Conservation (phyloP, 495 filamentous ascomycete genomes). For the Penicillium waksmanii region DNA sequence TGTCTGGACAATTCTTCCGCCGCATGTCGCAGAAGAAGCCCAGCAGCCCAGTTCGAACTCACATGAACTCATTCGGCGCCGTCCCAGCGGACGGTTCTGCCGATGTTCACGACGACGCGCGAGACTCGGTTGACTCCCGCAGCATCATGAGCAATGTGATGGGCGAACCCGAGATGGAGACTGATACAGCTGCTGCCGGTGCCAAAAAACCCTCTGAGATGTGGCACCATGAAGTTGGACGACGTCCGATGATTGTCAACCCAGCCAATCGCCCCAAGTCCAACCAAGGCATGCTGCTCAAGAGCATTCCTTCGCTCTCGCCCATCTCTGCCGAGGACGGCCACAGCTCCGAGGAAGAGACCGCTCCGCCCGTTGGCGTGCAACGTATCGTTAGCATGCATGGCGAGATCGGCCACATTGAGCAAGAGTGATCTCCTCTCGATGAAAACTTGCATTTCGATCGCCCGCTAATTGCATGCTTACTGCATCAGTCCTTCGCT, state of each 20-base stretch:
- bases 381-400: slow-evolving; percentile 69
- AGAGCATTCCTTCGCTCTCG: slow-evolving; percentile 53
- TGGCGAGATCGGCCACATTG: slow-evolving; percentile 61
- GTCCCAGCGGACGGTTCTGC: slow-evolving; percentile 16
- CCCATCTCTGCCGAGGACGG: slow-evolving; percentile 50
- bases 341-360: slow-evolving; percentile 41
- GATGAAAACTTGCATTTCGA: not conserved
- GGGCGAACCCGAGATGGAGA: slow-evolving; percentile 36
- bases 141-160: slow-evolving; percentile 46
- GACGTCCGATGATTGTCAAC: slow-evolving; percentile 54
- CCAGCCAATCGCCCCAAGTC: slow-evolving; percentile 59
- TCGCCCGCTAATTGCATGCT: not conserved
- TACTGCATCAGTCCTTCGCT: not conserved
- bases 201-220: slow-evolving; percentile 39
- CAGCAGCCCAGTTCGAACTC: slow-evolving; percentile 49
- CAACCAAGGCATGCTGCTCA: slow-evolving; percentile 70
- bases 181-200: slow-evolving; percentile 23
- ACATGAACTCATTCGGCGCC: slow-evolving; percentile 44
- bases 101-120: slow-evolving; percentile 35
- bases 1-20: slow-evolving; percentile 70
- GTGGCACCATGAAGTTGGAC: slow-evolving; percentile 58
- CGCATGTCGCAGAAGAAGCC: slow-evolving; percentile 53
- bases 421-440: slow-evolving; percentile 14
- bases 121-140: slow-evolving; percentile 27
- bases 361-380: slow-evolving; percentile 37